Evolutionary conservation across 2,329 filamentous ascomycete species (phyloP).

Genomic region (Paecilomyces fulvus): DNA sequence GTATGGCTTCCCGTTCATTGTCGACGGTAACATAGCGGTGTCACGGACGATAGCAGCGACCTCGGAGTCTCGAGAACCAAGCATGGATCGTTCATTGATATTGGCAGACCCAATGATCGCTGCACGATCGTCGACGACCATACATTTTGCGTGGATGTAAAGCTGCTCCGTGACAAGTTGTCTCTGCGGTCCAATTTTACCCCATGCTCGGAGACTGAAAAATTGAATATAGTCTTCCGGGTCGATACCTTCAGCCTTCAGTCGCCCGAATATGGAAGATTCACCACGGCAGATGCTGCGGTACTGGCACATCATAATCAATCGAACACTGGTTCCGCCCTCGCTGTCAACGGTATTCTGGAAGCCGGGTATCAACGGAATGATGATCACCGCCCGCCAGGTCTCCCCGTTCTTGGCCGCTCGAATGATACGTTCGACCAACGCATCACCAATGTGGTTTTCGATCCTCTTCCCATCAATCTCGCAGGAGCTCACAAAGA

Average conservation of each 20-base stretch:
- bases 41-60: conserved; percentile 84
- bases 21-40: conserved; percentile 83
- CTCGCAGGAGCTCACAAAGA: conserved; percentile 90
- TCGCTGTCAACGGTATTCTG: conserved; percentile 92
- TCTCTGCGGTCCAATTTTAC: conserved; percentile 74
- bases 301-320: conserved; percentile 97
- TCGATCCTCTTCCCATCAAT: conserved; percentile 80
- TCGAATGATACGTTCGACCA: conserved; percentile 83
- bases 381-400: conserved; percentile 83
- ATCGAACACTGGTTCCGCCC: conserved; percentile 84
- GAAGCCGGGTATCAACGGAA: conserved; percentile 96
- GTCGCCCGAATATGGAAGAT: conserved; percentile 79
- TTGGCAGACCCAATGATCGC: conserved; percentile 95
- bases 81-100: conserved; percentile 95
- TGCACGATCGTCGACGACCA: conserved; percentile 88
- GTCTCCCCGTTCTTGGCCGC: conserved; percentile 76
- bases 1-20: conserved; percentile 84
- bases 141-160: conserved; percentile 96
- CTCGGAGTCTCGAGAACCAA: conserved; percentile 87
- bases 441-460: conserved; percentile 88
- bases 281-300: conserved; percentile 92
- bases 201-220: conserved; percentile 87
- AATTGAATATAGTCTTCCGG: conserved; percentile 95
- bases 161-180: conserved; percentile 87
- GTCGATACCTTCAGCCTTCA: conserved; percentile 72